Base-by-base conservation (phyloP, 331 rosid species). In the Malus hybrid region DNA sequence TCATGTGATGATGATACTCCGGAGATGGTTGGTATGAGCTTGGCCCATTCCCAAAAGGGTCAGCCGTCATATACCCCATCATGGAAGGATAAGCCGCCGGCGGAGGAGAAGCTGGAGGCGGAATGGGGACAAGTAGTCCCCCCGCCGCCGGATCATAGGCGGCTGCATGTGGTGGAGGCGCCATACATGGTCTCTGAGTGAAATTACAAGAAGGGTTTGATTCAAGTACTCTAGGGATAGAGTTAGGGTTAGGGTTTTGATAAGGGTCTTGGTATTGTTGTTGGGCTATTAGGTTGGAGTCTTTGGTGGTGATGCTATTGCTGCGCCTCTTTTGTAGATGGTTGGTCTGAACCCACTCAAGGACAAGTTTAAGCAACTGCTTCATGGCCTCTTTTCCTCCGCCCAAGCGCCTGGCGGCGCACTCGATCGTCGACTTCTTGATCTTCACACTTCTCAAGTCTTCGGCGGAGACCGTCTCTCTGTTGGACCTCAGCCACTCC, bases 371-470 rank as follows among this genome's bases (percentile, higher is more conserved):
- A 76, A 95, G 79, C 74, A 95, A 80, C 69, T 90, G 93, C 60
- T 95, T 95, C 98, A 88, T 95, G 22, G 87, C 99, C 63, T 92
- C 96, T 81, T 86, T 86, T 3, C 99, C 99, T 39, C 99, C 99
- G 4, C 99, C 99, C 28, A 95, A 87, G 0, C 96, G 90, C 71
- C 69, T 79, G 1, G 98, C 96, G 2, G 99, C 99, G 57, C 90
- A 85, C 27, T 95, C 99, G 1, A 95, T 88, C 0, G 98, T 92
- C 0, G 97, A 42, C 59, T 89, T 92, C 80, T 89, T 92, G 16
- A 95, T 84, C 87, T 85, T 95, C 34, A 95, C 99, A 34, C 60
- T 90, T 70, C 99, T 90, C 86, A 95, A 76, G 27, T 95, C 99
- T 20, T 86, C 93, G 0, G 98, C 99, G 0, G 99, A 95, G 9